These are phyloP conservation scores for Aquilaria agallochum DNA, from an alignment of 441 rosid species.

Conservation along the genomic window DNA sequence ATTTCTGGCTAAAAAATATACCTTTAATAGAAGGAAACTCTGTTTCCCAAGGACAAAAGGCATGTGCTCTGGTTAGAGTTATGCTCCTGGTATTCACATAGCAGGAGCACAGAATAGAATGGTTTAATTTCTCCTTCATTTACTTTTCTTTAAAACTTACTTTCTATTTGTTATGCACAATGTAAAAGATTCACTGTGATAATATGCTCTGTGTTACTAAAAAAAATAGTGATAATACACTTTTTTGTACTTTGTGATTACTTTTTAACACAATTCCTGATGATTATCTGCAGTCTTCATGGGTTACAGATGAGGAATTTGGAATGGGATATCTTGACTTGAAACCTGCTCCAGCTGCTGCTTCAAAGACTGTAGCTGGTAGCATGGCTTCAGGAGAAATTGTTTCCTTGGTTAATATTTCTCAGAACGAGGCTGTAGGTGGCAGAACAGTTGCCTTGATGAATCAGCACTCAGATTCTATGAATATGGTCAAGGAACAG, in stretches of 20 bases:
- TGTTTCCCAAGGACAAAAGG: no score
- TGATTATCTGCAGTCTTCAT: conserved; percentile 61
- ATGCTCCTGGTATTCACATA: no score
- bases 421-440: conserved; percentile 57
- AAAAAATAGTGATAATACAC: no score
- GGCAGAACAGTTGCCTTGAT: conserved; percentile 36
- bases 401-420: conserved; percentile 41
- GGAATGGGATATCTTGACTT: conserved; percentile 98
- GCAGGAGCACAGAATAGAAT: no score
- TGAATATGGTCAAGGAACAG: conserved; percentile 60
- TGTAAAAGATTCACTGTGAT: no score
- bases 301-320: conserved; percentile 99
- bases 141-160: no score
- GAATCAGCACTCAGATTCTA: conserved; percentile 58
- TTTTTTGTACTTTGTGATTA: neutral
- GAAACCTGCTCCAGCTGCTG: conserved; percentile 65
- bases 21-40: no score
- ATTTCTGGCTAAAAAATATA: no score
- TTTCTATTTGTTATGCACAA: no score
- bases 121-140: no score
- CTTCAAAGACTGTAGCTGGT: conserved; percentile 51
- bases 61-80: no score
- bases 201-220: no score
- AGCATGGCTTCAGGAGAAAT: conserved; percentile 39
- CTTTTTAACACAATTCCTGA: neutral